Conservation (phyloP, 768 basidiomycete genomes). For the Termitomyces sp. region DNA sequence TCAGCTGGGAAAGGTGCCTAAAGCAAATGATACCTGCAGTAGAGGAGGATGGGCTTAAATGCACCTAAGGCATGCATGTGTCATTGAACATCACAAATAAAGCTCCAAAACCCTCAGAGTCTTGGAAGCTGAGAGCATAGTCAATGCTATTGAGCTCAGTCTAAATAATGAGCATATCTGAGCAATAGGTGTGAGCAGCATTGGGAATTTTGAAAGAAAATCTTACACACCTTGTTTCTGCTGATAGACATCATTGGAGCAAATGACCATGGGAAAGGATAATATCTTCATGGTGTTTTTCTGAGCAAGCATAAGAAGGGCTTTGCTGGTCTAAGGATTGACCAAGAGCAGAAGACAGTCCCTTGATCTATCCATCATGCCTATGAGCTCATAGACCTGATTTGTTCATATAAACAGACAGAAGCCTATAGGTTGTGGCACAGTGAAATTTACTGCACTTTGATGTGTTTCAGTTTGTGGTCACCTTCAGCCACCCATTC, state of each 20-base stretch:
- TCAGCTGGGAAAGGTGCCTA: constrained; percentile 72
- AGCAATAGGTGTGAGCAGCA: not conserved
- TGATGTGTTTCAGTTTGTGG: constrained; percentile 82
- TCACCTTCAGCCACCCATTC: constrained; percentile 63
- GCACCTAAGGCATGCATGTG: constrained; percentile 68
- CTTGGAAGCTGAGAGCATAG: constrained; percentile 96
- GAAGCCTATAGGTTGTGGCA: not conserved
- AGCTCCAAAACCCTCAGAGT: constrained; percentile 96
- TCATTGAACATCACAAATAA: constrained; percentile 87
- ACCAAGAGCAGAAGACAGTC: constrained; percentile 93
- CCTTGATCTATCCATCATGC: constrained; percentile 93
- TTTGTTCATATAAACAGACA: constrained; percentile 10
- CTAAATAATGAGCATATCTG: constrained; percentile 98
- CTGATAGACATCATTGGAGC: constrained; percentile 81
- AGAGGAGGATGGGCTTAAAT: constrained; percentile 25
- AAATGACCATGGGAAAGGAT: constrained; percentile 82
- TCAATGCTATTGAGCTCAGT: constrained; percentile 94
- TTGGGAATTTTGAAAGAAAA: constrained; percentile 3
- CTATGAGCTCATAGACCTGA: constrained; percentile 93
- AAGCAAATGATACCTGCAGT: constrained; percentile 64
- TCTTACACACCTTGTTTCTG: constrained; percentile 62
- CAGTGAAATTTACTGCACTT: constrained; percentile 36
- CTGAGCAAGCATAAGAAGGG: constrained; percentile 82
- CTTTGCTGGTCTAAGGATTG: constrained; percentile 79
- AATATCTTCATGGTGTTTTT: constrained; percentile 64